Conservation (phyloP, 2,329 filamentous ascomycete genomes). For the Pyrenophora graminea region DNA sequence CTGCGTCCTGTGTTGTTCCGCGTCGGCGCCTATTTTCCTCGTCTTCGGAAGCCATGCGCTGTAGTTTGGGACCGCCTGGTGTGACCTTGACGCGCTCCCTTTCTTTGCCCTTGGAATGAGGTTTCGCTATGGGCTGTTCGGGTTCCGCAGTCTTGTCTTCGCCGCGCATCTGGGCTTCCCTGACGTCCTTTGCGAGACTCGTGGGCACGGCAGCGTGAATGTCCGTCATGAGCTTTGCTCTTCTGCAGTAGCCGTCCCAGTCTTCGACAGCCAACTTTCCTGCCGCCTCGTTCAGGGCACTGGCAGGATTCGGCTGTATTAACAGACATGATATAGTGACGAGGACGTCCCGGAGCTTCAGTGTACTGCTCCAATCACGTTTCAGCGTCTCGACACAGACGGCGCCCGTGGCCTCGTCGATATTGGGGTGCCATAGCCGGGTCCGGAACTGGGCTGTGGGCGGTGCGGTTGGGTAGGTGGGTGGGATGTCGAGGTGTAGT, state of each 20-base stretch:
- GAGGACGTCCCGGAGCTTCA: conserved; percentile 64
- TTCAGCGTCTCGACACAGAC: conserved; percentile 69
- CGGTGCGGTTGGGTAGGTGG: conserved; percentile 57
- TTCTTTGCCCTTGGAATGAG: conserved; percentile 29
- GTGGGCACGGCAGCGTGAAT: conserved; percentile 62
- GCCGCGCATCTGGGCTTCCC: conserved; percentile 59
- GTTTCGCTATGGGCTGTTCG: conserved; percentile 17
- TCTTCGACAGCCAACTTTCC: conserved; percentile 62
- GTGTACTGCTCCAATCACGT: conserved; percentile 62
- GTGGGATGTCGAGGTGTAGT: conserved; percentile 63
- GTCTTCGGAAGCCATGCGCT: conserved; percentile 27
- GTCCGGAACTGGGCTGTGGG: conserved; percentile 65
- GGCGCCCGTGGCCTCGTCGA: conserved; percentile 64
- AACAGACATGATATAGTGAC: conserved; percentile 64
- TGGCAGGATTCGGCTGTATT: conserved; percentile 67
- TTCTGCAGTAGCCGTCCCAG: conserved; percentile 60
- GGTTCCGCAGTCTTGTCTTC: conserved; percentile 50
- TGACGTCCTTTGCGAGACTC: conserved; percentile 51
- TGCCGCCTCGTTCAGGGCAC: conserved; percentile 64
- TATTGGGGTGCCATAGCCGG: conserved; percentile 67
- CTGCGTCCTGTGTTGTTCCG: conserved; percentile 27
- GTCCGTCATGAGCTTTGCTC: conserved; percentile 65
- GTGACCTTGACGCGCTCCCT: conserved; percentile 27
- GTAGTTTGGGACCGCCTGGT: conserved; percentile 25
- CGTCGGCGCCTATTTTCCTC: conserved; percentile 37